Base-by-base conservation (phyloP, 2,329 filamentous ascomycete species). In the Macrophomina phaseolina region DNA sequence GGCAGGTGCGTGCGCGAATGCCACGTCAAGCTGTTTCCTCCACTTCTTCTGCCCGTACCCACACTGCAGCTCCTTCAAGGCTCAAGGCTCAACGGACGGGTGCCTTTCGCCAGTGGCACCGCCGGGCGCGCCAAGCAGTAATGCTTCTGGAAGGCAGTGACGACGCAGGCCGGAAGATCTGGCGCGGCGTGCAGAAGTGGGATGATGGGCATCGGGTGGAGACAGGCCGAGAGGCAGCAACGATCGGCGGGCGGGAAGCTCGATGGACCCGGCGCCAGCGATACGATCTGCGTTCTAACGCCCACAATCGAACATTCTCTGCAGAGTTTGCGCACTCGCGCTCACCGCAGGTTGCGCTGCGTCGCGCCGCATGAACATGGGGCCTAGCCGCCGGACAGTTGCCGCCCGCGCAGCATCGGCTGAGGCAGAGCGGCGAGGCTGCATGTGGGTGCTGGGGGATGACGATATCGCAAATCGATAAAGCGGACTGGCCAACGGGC, bases 211-310 rank as follows among this genome's bases (percentile, higher is more conserved):
- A 48, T 40, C 40, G 36, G 60, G 49, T 64, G 61, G 61, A 53
- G 49, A 64, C 36, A 6, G 58, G 40, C 30, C 58, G 45, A 49
- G 58, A 45, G 55, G 16, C 12, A 45, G 61, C 46, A 64, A 34
- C 12, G 46, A 53, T 64, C 61, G 34, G 34, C 49, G 23, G 7
- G 18, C 49, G 61, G 61, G 49, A 64, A 45, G 61, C 46, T 30
- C 61, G 38, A 60, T 60, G 55, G 55, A 46, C 55, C 55, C 38
- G 18, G 40, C 40, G 11, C 38, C 38, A 16, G 55, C 38, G 61
- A 42, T 64, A 48, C 61, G 61, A 64, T 52, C 61, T 53, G 61
- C 46, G 61, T 64, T 64, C 49, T 64, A 53, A 64, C 58, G 58
- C 28, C 58, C 45, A 4, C 42, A 58, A 62, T 62, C 45, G 58